Evolutionary conservation across 2,329 filamentous ascomycete species (phyloP), one percentile per base, ranked within the genome.

Genomic region (Talaromyces verruculosus): DNA sequence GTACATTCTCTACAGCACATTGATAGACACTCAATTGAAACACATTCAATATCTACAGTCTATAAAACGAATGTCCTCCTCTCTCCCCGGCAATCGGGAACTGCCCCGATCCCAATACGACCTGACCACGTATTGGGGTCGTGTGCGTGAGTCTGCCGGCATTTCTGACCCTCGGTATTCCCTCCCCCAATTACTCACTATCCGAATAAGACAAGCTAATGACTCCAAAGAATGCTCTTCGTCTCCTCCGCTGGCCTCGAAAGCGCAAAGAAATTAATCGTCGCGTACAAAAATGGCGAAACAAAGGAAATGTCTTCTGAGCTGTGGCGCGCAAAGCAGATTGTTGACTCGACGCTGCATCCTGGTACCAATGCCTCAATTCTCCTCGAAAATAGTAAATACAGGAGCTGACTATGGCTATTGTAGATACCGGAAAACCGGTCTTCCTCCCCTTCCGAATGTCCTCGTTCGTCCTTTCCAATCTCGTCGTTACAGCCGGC

Each of bases 371-470:
- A 25, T 25, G 25, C 25, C 25, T 25, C 25, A 25, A 25, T 25
- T 25, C 25, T 25, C 25, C 25, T 25, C 25, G 25, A 25, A 25
- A 25, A 25, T 25, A 25, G 25, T 25, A 2, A 25, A 3, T 4
- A 3, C 25, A 25, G 25, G 25, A 37, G 22, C 53, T 57, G 22
- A 33, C 30, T 33, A 41, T 28, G 35, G 13, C 7, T 11, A 37
- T 37, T 17, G 55, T 69, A 96, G 95, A 99, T 79, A 98, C 93
- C 19, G 95, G 95, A 71, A 84, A 93, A 77, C 90, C 94, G 58
- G 93, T 99, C 69, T 87, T 98, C 72, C 85, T 99, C 19, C 95
- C 95, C 22, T 98, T 98, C 78, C 91, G 95, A 77, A 99, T 99
- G 95, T 98, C 94, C 61, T 91, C 87, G 80, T 99, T 95, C 77